Evolutionary conservation across 1,139 yeast genomes (phyloP).

Genomic region (Suhomyces bolitotheri): DNA sequence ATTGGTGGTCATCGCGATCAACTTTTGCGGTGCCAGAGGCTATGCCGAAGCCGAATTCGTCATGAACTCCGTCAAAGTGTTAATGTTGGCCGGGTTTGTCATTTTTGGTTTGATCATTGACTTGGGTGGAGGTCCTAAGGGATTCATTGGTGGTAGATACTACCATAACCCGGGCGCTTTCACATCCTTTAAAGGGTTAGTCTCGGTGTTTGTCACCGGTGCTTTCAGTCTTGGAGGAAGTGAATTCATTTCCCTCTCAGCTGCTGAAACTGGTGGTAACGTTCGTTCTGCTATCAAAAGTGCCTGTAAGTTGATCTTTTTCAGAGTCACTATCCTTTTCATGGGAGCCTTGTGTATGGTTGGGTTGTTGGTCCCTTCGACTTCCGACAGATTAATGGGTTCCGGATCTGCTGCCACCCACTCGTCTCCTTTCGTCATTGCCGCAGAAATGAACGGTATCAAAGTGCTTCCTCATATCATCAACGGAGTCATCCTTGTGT

Average conservation of each 20-base stretch:
- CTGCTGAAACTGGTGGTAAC: conserved; percentile 24
- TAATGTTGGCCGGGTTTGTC: conserved; percentile 28
- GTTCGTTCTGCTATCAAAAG: conserved; percentile 24
- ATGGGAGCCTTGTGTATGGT: conserved; percentile 26
- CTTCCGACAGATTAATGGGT: conserved; percentile 22
- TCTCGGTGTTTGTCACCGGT: conserved; percentile 41
- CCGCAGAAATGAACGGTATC: conserved; percentile 26
- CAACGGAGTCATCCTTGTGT: conserved; percentile 27
- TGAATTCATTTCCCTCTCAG: conserved; percentile 27
- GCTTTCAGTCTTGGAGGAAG: conserved; percentile 41
- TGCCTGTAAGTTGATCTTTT: conserved; percentile 26
- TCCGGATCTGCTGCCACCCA: conserved; percentile 19
- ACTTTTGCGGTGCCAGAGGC: conserved; percentile 30
- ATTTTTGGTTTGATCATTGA: conserved; percentile 33
- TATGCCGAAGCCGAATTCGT: conserved; percentile 36
- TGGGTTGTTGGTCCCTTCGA: conserved; percentile 26
- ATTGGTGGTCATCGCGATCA: conserved; percentile 25
- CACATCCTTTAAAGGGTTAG: conserved; percentile 43
- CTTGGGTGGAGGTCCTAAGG: conserved; percentile 27
- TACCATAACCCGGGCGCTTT: conserved; percentile 31
- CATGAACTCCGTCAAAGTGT: conserved; percentile 24
- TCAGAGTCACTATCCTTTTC: conserved; percentile 25
- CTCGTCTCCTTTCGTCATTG: conserved; percentile 29
- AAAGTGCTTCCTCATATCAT: conserved; percentile 27
- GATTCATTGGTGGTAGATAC: conserved; percentile 33